phyloP scores from a whole-genome alignment of 805 yeast species.

The Candida incommunis region DNA sequence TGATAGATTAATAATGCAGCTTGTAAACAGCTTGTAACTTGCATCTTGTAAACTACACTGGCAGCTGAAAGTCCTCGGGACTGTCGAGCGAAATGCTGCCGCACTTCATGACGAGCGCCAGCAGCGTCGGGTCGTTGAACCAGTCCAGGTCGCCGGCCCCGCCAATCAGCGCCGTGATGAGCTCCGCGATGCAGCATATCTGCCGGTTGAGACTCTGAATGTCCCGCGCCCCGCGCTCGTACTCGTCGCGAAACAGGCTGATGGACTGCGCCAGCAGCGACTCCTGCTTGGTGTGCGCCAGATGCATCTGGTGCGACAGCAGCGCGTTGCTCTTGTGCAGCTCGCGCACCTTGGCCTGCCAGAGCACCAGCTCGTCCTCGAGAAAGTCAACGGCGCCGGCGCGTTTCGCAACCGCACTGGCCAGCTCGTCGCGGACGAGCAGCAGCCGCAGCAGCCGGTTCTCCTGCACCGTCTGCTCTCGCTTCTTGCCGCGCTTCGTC shows the following conservation, averaged over 20 bases:
- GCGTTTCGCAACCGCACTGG: neutral
- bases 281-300: neutral
- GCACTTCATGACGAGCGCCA: neutral
- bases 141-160: conserved; percentile 1
- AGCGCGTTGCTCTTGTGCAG: neutral
- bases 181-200: neutral
- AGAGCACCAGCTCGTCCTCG: neutral
- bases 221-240: neutral
- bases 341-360: neutral
- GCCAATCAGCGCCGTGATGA: neutral
- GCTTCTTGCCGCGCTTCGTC: neutral
- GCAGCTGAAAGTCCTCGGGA: conserved; percentile 1
- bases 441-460: neutral
- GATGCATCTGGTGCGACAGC: neutral
- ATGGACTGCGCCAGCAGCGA: neutral
- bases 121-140: neutral
- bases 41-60: too few relatives aligned
- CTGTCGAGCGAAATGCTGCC: neutral
- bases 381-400: neutral
- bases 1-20: too few relatives aligned
- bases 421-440: neutral
- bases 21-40: too few relatives aligned
- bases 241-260: neutral
- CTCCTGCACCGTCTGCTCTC: neutral
- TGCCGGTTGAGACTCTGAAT: neutral